Percentiles rank a stretch among this genome's conserved stretches.
Evolutionary conservation across 176 grass and related monocot genomes (phyloP).

Genomic region (Tillandsia fasciculata): DNA sequence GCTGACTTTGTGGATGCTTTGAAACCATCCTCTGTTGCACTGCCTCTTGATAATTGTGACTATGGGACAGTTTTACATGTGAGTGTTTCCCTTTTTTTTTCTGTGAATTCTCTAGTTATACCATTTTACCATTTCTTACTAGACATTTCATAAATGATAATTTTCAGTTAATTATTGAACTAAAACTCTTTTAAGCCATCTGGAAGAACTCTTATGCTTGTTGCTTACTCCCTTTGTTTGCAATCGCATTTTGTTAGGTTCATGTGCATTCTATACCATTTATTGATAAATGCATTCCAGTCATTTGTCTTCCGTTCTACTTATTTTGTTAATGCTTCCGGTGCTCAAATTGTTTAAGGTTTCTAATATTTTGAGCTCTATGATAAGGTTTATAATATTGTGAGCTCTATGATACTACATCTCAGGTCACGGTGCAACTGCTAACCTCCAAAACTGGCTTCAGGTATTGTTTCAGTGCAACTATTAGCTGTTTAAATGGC

Average conservation of each 20-base stretch:
- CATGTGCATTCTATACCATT: no score
- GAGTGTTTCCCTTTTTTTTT: slow-evolving; percentile 18
- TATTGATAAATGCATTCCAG: no score
- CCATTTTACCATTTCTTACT: not conserved
- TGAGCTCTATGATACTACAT: slow-evolving; percentile 23
- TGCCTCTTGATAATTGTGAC: slow-evolving; percentile 87
- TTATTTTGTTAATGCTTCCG: no score
- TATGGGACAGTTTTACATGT: slow-evolving; percentile 87
- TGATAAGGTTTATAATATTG: slow-evolving; percentile 24
- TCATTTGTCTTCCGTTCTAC: no score
- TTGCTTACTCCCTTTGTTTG: not conserved
- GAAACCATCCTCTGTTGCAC: slow-evolving; percentile 63
- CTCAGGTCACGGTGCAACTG: slow-evolving; percentile 89
- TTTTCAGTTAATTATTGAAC: no score
- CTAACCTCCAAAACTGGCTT: slow-evolving; percentile 96
- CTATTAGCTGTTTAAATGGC: not conserved
- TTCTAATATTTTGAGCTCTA: not conserved
- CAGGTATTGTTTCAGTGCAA: slow-evolving; percentile 42
- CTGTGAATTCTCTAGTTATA: not conserved
- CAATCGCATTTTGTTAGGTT: no score
- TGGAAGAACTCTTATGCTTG: not conserved
- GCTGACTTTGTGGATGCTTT: slow-evolving; percentile 93
- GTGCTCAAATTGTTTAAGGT: not conserved
- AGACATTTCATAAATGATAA: no score
- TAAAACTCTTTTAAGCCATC: not conserved